These are phyloP conservation scores for barley (Hordeum vulgare) DNA, from an alignment of 176 grass and related monocot species.

Conservation along the genomic window MorexV3_pseudomolecules_assembly NC_058520.1:425222038-425222537, in stretches of 20 bases:
- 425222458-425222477: background rate
- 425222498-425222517: constrained; percentile 1
- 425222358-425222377: background rate
- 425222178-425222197: background rate
- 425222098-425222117: background rate
- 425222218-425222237: background rate
- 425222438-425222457: background rate
- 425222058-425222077: background rate
- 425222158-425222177: too few relatives aligned
- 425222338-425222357: background rate
- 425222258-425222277: background rate
- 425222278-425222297: background rate
- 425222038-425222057: background rate
- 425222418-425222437: background rate
- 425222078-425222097: background rate
- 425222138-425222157: too few relatives aligned
- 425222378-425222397: background rate
- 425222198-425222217: background rate
- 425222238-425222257: background rate
- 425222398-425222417: background rate
- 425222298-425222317: background rate
- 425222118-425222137: background rate
- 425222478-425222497: background rate
- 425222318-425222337: background rate
- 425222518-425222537: constrained; percentile 61